These are phyloP conservation scores for Epichloe hybrida DNA, from an alignment of 2,329 filamentous ascomycete species.

Conservation along the genomic window DNA sequence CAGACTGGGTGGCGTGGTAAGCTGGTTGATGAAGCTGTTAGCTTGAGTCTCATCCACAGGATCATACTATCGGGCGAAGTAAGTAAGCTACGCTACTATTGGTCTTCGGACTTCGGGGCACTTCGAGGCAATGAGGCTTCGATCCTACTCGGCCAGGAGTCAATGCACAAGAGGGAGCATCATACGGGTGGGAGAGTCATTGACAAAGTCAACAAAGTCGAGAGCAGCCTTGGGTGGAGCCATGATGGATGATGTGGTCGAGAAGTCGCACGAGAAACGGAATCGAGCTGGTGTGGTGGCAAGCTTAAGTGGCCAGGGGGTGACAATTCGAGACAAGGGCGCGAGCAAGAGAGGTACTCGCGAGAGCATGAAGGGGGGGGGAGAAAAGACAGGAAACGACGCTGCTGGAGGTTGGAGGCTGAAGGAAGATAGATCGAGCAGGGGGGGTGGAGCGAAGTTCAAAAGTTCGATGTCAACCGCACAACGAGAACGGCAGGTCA, in stretches of 20 bases:
- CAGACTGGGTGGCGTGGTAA: constrained; percentile 81
- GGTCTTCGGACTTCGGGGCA: too few species aligned
- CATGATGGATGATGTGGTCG: constrained; percentile 29
- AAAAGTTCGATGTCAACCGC: background rate
- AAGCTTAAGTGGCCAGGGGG: background rate
- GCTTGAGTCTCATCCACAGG: background rate
- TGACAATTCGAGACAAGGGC: background rate
- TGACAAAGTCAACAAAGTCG: constrained; percentile 88
- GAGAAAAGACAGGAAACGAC: background rate
- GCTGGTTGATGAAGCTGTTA: constrained; percentile 35
- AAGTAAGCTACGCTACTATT: too few species aligned
- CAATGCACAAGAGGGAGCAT: constrained; percentile 1
- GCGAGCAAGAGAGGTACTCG: too few species aligned
- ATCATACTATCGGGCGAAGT: too few species aligned
- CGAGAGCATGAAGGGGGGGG: background rate
- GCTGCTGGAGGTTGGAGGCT: background rate
- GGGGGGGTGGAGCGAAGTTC: background rate
- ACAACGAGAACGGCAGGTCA: background rate
- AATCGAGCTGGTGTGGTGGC: background rate
- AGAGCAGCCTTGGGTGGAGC: constrained; percentile 45
- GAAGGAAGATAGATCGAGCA: too few species aligned
- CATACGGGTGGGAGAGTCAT: constrained; percentile 85
- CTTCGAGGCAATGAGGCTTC: background rate
- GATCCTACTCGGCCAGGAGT: too few species aligned
- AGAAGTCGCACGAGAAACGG: constrained; percentile 4